Evolutionary conservation across 2,329 filamentous ascomycete species (phyloP).

Genomic region (Alternaria arbusti): DNA sequence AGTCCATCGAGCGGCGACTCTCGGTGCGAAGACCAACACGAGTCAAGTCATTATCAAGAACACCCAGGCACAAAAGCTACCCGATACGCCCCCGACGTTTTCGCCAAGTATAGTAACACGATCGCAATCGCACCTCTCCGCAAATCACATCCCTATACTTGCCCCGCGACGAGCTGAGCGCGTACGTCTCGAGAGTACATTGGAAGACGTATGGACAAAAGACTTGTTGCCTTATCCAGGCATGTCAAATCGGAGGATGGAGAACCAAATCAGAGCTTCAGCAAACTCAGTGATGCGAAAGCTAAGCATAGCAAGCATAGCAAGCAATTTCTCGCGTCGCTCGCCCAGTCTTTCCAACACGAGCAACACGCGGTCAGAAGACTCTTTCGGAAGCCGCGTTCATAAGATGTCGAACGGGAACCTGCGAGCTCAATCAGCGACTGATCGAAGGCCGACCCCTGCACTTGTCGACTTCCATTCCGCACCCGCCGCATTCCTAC

Average conservation of each 20-base stretch:
- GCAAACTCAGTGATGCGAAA: constrained; percentile 88
- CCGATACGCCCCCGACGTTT: constrained; percentile 53
- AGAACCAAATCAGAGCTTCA: constrained; percentile 77
- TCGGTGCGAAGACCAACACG: constrained; percentile 70
- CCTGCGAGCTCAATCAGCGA: constrained; percentile 28
- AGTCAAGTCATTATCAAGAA: constrained; percentile 87
- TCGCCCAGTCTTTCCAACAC: constrained; percentile 64
- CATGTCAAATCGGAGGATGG: constrained; percentile 71
- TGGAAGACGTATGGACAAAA: constrained; percentile 84
- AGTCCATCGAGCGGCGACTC: constrained; percentile 77
- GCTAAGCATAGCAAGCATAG: constrained; percentile 80
- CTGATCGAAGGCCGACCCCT: constrained; percentile 36
- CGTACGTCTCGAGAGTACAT: constrained; percentile 73
- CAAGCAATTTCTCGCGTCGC: constrained; percentile 76
- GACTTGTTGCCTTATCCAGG: constrained; percentile 83
- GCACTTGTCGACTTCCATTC: constrained; percentile 55
- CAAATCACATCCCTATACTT: constrained; percentile 70
- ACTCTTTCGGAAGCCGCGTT: constrained; percentile 38
- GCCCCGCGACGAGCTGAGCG: constrained; percentile 77
- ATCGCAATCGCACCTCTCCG: constrained; percentile 80
- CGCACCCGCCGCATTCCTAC: constrained; percentile 55
- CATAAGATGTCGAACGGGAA: constrained; percentile 37
- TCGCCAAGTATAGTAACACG: constrained; percentile 68
- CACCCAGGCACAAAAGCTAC: constrained; percentile 71
- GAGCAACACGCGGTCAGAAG: constrained; percentile 46